A percentile compares a stretch with the other conserved stretches of the same genome.
These are phyloP conservation scores for Aspergillus phoenicis DNA, from an alignment of 2,329 filamentous ascomycete species.

Conservation along the genomic window DNA sequence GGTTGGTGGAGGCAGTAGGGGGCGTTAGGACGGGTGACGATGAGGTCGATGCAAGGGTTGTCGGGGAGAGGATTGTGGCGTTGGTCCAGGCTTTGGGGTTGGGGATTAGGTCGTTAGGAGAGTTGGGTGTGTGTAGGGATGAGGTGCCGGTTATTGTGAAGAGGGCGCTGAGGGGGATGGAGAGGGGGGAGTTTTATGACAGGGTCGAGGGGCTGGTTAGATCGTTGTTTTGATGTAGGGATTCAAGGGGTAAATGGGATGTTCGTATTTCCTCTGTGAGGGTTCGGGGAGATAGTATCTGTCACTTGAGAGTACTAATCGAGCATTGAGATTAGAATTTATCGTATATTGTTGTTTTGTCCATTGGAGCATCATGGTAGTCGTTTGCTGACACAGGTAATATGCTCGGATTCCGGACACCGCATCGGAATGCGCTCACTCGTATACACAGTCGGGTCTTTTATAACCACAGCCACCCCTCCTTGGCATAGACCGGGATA, in stretches of 20 bases:
- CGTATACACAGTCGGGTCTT: too few species aligned
- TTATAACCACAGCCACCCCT: too few species aligned
- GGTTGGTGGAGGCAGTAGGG: background rate
- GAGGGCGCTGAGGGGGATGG: background rate
- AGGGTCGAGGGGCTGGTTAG: background rate
- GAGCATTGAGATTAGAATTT: too few species aligned
- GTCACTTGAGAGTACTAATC: too few species aligned
- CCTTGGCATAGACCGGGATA: too few species aligned
- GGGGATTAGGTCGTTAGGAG: background rate
- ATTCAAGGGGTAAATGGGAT: too few species aligned
- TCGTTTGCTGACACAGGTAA: background rate
- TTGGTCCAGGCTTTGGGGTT: constrained; percentile 4
- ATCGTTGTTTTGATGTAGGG: background rate
- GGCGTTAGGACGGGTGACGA: background rate
- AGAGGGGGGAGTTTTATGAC: background rate
- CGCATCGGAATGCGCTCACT: background rate
- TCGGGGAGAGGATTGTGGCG: constrained; percentile 4
- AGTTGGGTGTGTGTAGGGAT: background rate
- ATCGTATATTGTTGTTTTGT: too few species aligned
- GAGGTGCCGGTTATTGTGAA: background rate
- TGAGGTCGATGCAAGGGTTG: background rate
- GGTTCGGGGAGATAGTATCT: too few species aligned
- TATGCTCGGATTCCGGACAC: background rate
- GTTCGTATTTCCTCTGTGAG: background rate
- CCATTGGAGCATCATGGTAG: background rate